Evolutionary conservation across 306 rosid genomes (phyloP).

Genomic region (Chamaecrista fasciculata): DNA sequence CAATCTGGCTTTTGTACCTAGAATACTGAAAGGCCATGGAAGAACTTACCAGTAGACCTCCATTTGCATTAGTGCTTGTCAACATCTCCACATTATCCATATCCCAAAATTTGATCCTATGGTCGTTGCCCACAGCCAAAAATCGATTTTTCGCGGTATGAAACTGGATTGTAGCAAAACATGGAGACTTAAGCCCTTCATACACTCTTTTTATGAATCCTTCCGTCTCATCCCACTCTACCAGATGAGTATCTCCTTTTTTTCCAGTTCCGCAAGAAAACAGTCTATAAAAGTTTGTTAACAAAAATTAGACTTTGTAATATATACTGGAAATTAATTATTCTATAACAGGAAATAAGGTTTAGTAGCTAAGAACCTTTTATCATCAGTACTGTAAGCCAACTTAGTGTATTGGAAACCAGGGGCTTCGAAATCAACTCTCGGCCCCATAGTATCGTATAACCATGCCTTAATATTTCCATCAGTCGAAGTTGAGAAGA

Average conservation of each 20-base stretch:
- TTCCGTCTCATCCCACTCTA: slow-evolving; percentile 47
- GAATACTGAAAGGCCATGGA: neutral
- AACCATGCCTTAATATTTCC: slow-evolving; percentile 47
- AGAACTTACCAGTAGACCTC: slow-evolving; percentile 36
- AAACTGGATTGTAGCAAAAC: slow-evolving; percentile 31
- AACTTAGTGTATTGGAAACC: slow-evolving; percentile 33
- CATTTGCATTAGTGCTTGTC: slow-evolving; percentile 25
- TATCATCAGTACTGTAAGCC: slow-evolving; percentile 37
- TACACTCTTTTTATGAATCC: slow-evolving; percentile 33
- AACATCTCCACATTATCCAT: slow-evolving; percentile 40
- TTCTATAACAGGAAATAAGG: neutral
- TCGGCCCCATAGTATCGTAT: slow-evolving; percentile 7
- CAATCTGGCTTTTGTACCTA: neutral
- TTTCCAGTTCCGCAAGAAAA: slow-evolving; percentile 42
- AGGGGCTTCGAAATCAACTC: slow-evolving; percentile 32
- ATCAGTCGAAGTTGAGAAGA: slow-evolving; percentile 35
- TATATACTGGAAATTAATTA: neutral
- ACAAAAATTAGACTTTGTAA: neutral
- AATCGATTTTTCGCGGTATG: slow-evolving; percentile 29
- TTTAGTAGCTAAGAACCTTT: slow-evolving; percentile 31
- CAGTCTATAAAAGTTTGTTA: slow-evolving; percentile 30
- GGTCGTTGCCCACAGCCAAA: slow-evolving; percentile 49
- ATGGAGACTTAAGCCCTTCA: slow-evolving; percentile 36
- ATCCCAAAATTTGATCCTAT: slow-evolving; percentile 42
- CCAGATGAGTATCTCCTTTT: slow-evolving; percentile 39